A percentile compares a stretch with the other conserved stretches of the same genome.
Conservation (phyloP, 495 filamentous ascomycete species). For the Glutinoglossum americanum region DNA sequence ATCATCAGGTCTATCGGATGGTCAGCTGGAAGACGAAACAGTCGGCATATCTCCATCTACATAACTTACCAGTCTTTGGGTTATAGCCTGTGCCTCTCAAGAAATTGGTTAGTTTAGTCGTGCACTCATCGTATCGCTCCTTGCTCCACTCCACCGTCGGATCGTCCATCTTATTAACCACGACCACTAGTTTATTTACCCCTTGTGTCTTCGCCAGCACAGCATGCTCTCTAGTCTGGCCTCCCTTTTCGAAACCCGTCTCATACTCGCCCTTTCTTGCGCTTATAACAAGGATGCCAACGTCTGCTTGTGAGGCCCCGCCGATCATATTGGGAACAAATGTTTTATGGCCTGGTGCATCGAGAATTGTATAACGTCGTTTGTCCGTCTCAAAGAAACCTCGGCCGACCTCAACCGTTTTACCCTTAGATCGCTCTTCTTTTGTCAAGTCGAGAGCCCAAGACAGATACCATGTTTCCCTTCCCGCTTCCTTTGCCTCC, state of each 20-base stretch:
- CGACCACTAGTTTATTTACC: constrained; percentile 82
- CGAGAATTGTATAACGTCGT: constrained; percentile 77
- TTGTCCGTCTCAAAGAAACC: constrained; percentile 90
- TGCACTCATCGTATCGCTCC: constrained; percentile 80
- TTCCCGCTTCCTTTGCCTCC: constrained; percentile 85
- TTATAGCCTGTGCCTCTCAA: constrained; percentile 83
- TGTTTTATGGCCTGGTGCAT: constrained; percentile 91
- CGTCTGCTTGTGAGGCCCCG: constrained; percentile 87
- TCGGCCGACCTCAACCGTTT: constrained; percentile 92
- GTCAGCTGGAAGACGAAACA: neutral
- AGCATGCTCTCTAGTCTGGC: constrained; percentile 92
- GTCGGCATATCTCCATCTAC: neutral
- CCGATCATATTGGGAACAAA: constrained; percentile 95
- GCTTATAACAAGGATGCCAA: constrained; percentile 89
- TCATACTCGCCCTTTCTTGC: constrained; percentile 98
- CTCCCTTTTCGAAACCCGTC: constrained; percentile 97
- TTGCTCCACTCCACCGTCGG: constrained; percentile 87
- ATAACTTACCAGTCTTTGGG: constrained; percentile 35
- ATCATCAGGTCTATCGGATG: constrained; percentile 43
- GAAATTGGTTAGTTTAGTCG: constrained; percentile 67
- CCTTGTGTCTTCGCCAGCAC: constrained; percentile 96
- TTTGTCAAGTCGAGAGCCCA: constrained; percentile 94
- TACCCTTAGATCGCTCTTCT: constrained; percentile 90
- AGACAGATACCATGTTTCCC: constrained; percentile 97
- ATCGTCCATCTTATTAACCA: constrained; percentile 98